phyloP scores from a whole-genome alignment of 2,329 filamentous ascomycete genomes.

The Fusarium subglutinans region DNA sequence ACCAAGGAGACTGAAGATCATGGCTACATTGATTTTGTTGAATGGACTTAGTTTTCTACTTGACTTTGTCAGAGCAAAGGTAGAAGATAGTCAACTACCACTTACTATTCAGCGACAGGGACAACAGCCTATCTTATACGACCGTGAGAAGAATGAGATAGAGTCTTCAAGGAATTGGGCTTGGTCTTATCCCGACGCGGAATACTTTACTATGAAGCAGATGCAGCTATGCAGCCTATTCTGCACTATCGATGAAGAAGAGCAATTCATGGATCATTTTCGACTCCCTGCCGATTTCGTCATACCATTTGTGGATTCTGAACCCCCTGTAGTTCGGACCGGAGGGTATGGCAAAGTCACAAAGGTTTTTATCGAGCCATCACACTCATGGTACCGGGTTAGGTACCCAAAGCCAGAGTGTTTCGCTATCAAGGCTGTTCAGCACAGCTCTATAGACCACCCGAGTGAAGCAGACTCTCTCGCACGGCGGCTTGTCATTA shows the following conservation, averaged over 20 bases:
- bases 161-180: neutral
- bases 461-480: neutral
- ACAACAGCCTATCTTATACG: neutral
- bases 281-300: neutral
- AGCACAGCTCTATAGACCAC: neutral
- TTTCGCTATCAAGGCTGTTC: neutral
- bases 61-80: neutral
- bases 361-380: neutral
- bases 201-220: neutral
- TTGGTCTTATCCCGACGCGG: neutral
- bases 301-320: neutral
- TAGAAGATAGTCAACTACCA: neutral
- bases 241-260: neutral
- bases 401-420: neutral
- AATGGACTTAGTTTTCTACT: neutral
- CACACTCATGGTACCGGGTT: neutral
- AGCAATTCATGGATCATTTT: neutral
- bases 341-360: neutral
- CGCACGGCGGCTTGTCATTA: neutral
- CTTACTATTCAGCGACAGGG: neutral
- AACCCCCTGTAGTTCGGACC: neutral
- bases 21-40: neutral
- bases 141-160: neutral
- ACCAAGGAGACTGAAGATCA: neutral
- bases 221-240: neutral